Conservation (phyloP, 2,329 filamentous ascomycete genomes). For the Curvularia verruculosa region DNA sequence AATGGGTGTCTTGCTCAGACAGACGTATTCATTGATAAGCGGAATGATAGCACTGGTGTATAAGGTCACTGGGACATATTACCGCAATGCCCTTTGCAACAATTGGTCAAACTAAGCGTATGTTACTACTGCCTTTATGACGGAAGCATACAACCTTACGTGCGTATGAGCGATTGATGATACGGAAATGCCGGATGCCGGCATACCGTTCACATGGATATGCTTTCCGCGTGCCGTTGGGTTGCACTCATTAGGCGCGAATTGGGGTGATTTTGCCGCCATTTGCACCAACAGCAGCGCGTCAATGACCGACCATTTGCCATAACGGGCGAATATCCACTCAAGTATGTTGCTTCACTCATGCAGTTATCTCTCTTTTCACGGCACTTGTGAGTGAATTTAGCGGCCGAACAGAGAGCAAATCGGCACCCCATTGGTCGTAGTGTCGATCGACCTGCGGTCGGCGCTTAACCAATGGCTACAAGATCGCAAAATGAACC, state of each 20-base stretch:
- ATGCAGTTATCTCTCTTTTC: constrained; percentile 15
- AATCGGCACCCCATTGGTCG: constrained; percentile 4
- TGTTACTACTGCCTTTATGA: background rate
- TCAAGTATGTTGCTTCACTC: constrained; percentile 2
- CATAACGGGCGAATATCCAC: background rate
- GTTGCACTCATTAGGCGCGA: constrained; percentile 6
- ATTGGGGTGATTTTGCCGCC: constrained; percentile 10
- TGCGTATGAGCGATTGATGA: background rate
- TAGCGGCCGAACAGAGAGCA: constrained; percentile 17
- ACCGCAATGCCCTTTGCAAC: background rate
- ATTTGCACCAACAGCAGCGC: constrained; percentile 5
- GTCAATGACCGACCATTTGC: background rate
- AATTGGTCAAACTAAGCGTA: constrained; percentile 5
- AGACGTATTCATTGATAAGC: background rate
- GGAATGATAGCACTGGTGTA: background rate
- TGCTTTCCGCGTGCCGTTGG: constrained; percentile 2
- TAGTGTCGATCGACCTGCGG: constrained; percentile 7
- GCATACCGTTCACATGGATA: background rate
- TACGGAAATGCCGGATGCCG: constrained; percentile 8
- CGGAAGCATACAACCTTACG: constrained; percentile 12
- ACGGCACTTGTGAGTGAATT: constrained; percentile 1
- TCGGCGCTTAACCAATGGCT: constrained; percentile 21
- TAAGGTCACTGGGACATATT: background rate
- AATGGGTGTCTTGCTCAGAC: background rate
- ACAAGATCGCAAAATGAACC: constrained; percentile 6